Base-by-base conservation (phyloP, 116 monocot species). In the Dioscorea cayenensis region DNA sequence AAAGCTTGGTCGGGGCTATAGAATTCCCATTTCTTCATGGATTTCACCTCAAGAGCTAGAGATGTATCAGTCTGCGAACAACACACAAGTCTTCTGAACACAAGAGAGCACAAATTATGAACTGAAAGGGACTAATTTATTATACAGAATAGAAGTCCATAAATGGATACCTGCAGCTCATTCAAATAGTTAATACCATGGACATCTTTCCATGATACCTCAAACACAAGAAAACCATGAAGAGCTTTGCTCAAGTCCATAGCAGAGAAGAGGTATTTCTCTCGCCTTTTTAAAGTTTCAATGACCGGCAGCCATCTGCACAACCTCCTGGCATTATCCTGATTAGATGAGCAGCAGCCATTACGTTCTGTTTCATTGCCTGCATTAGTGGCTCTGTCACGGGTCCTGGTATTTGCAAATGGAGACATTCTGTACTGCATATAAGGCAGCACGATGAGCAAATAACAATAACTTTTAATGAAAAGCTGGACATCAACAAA, bases 1-100 rank as follows among this genome's bases (percentile, higher is more conserved):
- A 77, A 82, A 36, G 90, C 90, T 37, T 86, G 81, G 11, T 84
- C 78, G 2, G 77, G 77, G 63, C 64, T 77, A 11, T 80, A 72
- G 65, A 90, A 90, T 77, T 90, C 87, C 90, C 90, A 90, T 43
- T 86, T 87, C 60, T 35, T 82, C 86, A 90, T 77, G 75, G 51
- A 76, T 71, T 84, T 77, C 49, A 77, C 86, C 79, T 90, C 90
- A 16, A 90, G 68, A 77, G 87, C 87, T 58, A 90, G 70, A 7
- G 71, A 73, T 28, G 90, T 75, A 61, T 90, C 87, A 10, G 78
- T 80, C 87, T 86, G 82, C 67, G 58, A 74, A 37, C 36, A 74
- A 51, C 17, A 63, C 4, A 75, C 32, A 58, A 72, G 28, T 25
- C 59, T 70, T 65, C 66, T 74, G 35, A 74, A 70, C 68, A 77